Evolutionary conservation across 352 stramenopile genomes (phyloP), one percentile per base, ranked within the genome.

Genomic region (Phytophthora quininea): DNA sequence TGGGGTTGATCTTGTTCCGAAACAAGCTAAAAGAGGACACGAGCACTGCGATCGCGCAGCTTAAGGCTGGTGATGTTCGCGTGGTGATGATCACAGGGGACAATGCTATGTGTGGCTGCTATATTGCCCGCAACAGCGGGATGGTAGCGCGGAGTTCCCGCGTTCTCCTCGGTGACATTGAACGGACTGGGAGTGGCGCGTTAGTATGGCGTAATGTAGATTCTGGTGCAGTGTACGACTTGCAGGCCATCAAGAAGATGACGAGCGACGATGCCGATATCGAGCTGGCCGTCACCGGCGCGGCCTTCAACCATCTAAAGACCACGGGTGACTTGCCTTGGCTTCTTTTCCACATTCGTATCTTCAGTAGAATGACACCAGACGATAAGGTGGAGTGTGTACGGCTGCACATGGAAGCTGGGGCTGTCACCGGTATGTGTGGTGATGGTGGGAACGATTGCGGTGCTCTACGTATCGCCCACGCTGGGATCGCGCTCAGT

Each of bases 61-160:
- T 96, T 30, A 64, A 74, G 4, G 64, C 71, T 30, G 88, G 81
- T 35, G 77, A 82, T 50, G 73, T 92, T 54, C 62, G 71, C n/a
- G 69, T 64, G n/a, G 76, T 80, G 6, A 95, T 96, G 74, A 80
- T 96, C 37, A 95, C 88, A 9, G 83, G 86, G 4, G 82, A 93
- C 49, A 88, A 86, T 38, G 67, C 74, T 19, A 68, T 83, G 53
- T 73, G 50, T 3, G 74, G 62, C 8, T 75, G 66, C 52, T 80
- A 74, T 43, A 76, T 85, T n/a, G 75, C 79, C 38, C 66, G 71
- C 2, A 53, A 57, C 24, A 64, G 59, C 43, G 72, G 75, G 7
- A 80, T 83, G 56, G 50, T 80, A 4, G 37, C 51, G 2, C 24
- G 49, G 2, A 24, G 53, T 14, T 64, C 69, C 35, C 65, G 66